phyloP scores from a whole-genome alignment of 345 rosid species.

The Raphanus sativus region DNA sequence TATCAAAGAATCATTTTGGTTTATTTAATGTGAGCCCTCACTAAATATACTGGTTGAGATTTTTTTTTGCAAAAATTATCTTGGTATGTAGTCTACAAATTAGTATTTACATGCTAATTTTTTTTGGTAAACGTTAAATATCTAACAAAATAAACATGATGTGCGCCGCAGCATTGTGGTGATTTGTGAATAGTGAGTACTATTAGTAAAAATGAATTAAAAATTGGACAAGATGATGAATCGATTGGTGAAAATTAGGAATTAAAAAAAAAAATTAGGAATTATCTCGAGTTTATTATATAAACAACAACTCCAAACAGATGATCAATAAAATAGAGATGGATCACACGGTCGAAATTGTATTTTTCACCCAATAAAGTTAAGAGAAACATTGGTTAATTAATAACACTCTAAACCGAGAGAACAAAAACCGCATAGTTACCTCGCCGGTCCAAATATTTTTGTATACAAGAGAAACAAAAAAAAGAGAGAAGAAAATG shows the following conservation, averaged over 20 bases:
- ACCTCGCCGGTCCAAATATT: conserved; percentile 18
- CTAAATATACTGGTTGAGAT: background rate
- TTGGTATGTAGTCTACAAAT: background rate
- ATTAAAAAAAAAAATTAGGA: background rate
- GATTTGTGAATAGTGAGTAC: background rate
- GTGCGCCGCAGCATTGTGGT: background rate
- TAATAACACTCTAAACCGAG: conserved; percentile 18
- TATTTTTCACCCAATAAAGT: conserved; percentile 19
- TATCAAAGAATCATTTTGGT: background rate
- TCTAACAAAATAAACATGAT: background rate
- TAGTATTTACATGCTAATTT: background rate
- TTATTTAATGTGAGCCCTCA: conserved; percentile 6
- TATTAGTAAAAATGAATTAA: background rate
- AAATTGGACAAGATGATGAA: background rate
- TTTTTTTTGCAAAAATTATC: background rate
- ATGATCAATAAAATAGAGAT: background rate
- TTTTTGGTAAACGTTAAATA: background rate
- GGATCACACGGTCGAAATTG: no score
- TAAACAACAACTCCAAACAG: background rate
- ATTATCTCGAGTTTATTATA: background rate
- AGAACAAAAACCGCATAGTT: conserved; percentile 16
- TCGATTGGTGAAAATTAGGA: background rate
- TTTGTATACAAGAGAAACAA: conserved; percentile 10
- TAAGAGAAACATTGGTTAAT: conserved; percentile 12
- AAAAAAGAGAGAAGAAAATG: background rate